Conservation (phyloP, 768 basidiomycete species). For the Hortiboletus flavorubellus region DNA sequence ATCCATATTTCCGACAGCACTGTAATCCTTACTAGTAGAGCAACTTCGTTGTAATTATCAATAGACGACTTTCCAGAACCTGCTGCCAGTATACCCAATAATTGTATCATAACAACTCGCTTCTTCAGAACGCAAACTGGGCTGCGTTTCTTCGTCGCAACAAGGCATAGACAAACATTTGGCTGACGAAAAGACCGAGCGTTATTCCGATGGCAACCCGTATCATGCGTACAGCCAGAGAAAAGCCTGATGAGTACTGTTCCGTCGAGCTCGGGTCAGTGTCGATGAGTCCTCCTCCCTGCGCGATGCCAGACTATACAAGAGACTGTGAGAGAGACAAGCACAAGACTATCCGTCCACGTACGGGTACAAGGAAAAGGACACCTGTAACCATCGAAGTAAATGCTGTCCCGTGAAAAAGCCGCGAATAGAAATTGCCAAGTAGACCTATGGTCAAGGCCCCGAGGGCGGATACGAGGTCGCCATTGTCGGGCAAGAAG, state of each 20-base stretch:
- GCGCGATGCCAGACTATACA: conserved; percentile 66
- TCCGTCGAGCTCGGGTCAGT: conserved; percentile 49
- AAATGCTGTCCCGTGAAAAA: conserved; percentile 78
- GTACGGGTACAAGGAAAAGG: conserved; percentile 83
- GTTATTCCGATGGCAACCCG: conserved; percentile 83
- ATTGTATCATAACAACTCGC: background rate
- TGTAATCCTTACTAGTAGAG: conserved; percentile 34
- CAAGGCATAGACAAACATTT: conserved; percentile 71
- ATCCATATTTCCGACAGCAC: conserved; percentile 17
- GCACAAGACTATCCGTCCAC: conserved; percentile 25
- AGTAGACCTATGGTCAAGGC: conserved; percentile 76
- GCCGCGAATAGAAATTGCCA: conserved; percentile 77
- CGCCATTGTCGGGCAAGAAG: conserved; percentile 61
- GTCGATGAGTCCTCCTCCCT: conserved; percentile 62
- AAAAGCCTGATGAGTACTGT: conserved; percentile 74
- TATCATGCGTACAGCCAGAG: conserved; percentile 79
- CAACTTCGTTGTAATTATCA: conserved; percentile 31
- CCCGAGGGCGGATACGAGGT: conserved; percentile 75
- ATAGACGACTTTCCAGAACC: conserved; percentile 20
- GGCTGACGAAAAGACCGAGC: conserved; percentile 79
- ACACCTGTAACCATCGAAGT: conserved; percentile 93
- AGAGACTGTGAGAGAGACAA: conserved; percentile 19
- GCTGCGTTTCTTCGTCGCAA: conserved; percentile 70
- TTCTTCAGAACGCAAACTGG: conserved; percentile 67
- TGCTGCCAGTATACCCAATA: background rate